phyloP scores from a whole-genome alignment of 129 eudicot species.

The Dittrichia graveolens region DNA sequence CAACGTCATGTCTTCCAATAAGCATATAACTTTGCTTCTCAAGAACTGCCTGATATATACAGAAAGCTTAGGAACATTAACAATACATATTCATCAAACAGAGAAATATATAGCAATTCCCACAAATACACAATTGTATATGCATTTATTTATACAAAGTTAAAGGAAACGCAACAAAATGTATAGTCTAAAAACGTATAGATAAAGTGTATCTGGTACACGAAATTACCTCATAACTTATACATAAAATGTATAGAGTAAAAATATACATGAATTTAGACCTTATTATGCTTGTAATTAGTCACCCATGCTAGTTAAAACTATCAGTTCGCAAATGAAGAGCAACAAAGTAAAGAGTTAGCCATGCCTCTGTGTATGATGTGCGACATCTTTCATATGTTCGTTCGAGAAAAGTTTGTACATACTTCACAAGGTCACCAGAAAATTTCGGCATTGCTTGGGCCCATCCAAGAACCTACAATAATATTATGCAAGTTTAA shows the following conservation, averaged over 20 bases:
- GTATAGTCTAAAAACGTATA: neutral
- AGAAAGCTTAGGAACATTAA: constrained; percentile 24
- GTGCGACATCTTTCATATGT: constrained; percentile 99
- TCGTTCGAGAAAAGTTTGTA: constrained; percentile 93
- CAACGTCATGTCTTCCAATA: constrained; percentile 94
- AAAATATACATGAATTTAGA: neutral
- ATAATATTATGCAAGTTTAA: constrained; percentile 18
- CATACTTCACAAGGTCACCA: constrained; percentile 82
- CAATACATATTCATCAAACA: neutral
- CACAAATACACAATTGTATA: neutral
- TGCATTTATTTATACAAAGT: neutral
- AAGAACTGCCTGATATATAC: constrained; percentile 91
- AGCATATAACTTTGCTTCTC: constrained; percentile 99
- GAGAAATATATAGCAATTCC: neutral
- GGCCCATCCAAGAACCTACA: constrained; percentile 97
- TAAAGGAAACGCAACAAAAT: no score
- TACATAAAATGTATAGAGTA: constrained; percentile 8
- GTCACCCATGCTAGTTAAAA: neutral
- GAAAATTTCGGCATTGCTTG: constrained; percentile 99
- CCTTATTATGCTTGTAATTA: no score
- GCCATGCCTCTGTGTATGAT: constrained; percentile 88
- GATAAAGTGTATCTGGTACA: neutral
- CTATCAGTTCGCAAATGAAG: constrained; percentile 15
- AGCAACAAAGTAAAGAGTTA: constrained; percentile 23
- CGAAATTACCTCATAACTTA: constrained; percentile 7